Conservation (phyloP, 345 rosid species). For the Arabidopsis suecica region DNA sequence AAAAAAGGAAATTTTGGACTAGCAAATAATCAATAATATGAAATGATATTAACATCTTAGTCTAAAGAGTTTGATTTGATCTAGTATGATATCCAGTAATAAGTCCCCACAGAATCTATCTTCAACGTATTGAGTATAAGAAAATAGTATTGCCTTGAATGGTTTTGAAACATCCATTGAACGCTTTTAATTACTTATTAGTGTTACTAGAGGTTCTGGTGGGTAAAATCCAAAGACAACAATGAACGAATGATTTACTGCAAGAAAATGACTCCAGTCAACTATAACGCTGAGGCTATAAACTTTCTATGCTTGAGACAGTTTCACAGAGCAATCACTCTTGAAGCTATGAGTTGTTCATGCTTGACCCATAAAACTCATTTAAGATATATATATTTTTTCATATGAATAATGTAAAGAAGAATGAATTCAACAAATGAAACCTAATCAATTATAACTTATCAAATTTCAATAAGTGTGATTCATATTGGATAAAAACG, state of each 20-base stretch:
- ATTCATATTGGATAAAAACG: not conserved
- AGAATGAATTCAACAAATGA: not conserved
- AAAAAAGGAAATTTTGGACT: slow-evolving; percentile 17
- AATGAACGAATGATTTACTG: not conserved
- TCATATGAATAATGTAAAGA: not conserved
- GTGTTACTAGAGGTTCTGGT: not conserved
- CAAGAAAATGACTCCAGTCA: slow-evolving; percentile 9
- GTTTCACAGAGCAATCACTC: slow-evolving; percentile 24
- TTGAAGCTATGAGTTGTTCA: slow-evolving; percentile 19
- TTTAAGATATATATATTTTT: not conserved
- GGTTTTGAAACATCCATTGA: not conserved
- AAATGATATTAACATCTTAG: slow-evolving; percentile 10
- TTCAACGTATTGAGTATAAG: slow-evolving; percentile 10
- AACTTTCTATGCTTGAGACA: slow-evolving; percentile 15
- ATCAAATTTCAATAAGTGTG: slow-evolving; percentile 8
- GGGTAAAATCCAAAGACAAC: slow-evolving; percentile 12
- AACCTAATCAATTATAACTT: not conserved
- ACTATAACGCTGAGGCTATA: not conserved
- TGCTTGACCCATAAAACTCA: slow-evolving; percentile 21
- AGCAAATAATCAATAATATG: slow-evolving; percentile 3
- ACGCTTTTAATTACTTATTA: not conserved
- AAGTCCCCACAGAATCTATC: not conserved
- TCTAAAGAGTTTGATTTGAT: slow-evolving; percentile 20
- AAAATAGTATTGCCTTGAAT: not conserved
- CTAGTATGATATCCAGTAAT: not conserved